These are phyloP conservation scores for Vigna radiata DNA, from an alignment of 306 rosid genomes.

Conservation along the genomic window DNA sequence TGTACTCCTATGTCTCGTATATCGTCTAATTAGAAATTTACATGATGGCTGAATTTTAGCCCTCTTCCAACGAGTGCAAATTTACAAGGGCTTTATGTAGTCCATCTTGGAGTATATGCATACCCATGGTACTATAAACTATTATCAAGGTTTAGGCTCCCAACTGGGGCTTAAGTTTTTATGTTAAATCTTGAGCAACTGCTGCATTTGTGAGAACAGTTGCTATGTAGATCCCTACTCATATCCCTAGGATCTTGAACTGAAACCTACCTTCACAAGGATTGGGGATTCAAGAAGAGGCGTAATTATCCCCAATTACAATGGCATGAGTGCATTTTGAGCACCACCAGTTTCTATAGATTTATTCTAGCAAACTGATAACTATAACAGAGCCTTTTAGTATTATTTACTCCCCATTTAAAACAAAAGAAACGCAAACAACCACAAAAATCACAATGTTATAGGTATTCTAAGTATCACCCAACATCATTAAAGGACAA, in stretches of 20 bases:
- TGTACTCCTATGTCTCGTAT: not conserved
- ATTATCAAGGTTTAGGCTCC: not conserved
- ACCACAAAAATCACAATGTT: constrained; percentile 23
- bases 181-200: constrained; percentile 1
- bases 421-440: constrained; percentile 10
- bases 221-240: not conserved
- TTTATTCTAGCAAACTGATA: constrained; percentile 10
- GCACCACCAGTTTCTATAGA: not conserved
- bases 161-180: constrained; percentile 12
- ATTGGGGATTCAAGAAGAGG: not conserved
- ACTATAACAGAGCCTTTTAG: not conserved
- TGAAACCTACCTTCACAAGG: constrained; percentile 16
- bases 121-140: not conserved
- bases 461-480: constrained; percentile 9
- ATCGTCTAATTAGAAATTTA: not conserved
- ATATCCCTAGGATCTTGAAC: constrained; percentile 10
- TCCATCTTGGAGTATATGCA: not conserved
- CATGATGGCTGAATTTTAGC: not conserved
- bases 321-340: constrained; percentile 10
- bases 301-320: constrained; percentile 19
- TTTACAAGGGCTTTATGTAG: not conserved
- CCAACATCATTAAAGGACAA: not conserved
- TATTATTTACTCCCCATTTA: not conserved
- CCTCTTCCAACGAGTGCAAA: not conserved
- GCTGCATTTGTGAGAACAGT: constrained; percentile 11